A percentile compares a stretch with the other conserved stretches of the same genome.
These are phyloP conservation scores for Phytopythium aichiense DNA, from an alignment of 352 stramenopile species.

Conservation along the genomic window DNA sequence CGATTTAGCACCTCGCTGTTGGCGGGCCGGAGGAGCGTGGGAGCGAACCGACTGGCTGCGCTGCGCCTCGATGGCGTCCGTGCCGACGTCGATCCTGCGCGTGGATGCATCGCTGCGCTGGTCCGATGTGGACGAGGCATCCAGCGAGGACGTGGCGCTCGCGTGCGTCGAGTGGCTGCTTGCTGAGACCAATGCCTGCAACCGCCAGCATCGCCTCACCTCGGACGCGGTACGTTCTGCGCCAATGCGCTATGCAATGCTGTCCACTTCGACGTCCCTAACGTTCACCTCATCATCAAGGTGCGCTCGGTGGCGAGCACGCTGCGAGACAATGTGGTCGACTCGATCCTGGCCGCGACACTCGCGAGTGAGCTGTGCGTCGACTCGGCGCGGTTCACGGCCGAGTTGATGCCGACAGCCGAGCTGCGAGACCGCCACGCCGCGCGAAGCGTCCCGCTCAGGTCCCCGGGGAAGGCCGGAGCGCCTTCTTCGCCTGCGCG, in stretches of 20 bases:
- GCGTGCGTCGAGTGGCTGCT: constrained; percentile 47
- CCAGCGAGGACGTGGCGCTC: constrained; percentile 54
- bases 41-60: too few relatives aligned
- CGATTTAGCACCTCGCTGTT: too few relatives aligned
- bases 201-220: constrained; percentile 32
- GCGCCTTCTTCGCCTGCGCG: background rate
- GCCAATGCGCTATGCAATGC: background rate
- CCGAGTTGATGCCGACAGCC: constrained; percentile 20
- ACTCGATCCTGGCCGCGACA: constrained; percentile 27
- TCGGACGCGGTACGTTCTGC: constrained; percentile 13
- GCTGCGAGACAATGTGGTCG: constrained; percentile 33
- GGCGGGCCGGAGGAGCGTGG: too few relatives aligned
- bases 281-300: constrained; percentile 1
- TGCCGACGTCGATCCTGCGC: constrained; percentile 22
- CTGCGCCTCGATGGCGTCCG: background rate
- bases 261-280: background rate
- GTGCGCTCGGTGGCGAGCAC: constrained; percentile 14
- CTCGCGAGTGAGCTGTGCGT: constrained; percentile 21
- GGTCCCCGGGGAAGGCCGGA: constrained; percentile 21
- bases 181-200: constrained; percentile 50
- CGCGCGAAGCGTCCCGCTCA: constrained; percentile 34
- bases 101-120: constrained; percentile 37
- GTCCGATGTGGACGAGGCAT: constrained; percentile 30
- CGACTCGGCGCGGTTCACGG: constrained; percentile 11
- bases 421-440: constrained; percentile 41